phyloP scores from a whole-genome alignment of 2,329 filamentous ascomycete species.

The Xylariales sp. region DNA sequence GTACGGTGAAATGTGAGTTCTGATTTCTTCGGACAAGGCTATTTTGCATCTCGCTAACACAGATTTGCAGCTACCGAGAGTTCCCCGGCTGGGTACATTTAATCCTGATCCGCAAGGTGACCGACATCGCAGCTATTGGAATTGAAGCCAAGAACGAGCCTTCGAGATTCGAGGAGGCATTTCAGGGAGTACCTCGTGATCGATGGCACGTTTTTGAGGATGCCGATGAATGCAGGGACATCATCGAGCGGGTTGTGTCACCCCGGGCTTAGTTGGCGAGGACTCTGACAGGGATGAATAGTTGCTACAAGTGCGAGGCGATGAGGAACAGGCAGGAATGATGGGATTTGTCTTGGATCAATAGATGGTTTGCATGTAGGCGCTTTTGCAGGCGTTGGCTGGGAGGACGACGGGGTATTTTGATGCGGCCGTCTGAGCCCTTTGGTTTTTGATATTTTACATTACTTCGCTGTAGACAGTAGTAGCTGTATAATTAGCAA shows the following conservation, averaged over 20 bases:
- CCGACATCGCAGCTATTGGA: conserved; percentile 63
- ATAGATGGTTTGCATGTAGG: no score
- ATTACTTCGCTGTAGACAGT: no score
- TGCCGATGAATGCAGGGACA: conserved; percentile 57
- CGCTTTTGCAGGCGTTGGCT: no score
- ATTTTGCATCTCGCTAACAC: not conserved
- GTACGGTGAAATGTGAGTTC: conserved; percentile 72
- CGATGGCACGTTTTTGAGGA: conserved; percentile 82
- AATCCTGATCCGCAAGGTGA: conserved; percentile 83
- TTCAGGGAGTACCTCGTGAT: conserved; percentile 64
- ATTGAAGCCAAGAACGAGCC: conserved; percentile 72
- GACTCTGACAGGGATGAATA: not conserved
- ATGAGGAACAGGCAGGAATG: not conserved
- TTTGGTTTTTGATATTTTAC: no score
- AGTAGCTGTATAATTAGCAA: no score
- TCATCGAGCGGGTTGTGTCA: conserved; percentile 26
- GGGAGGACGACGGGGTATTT: no score
- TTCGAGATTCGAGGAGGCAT: conserved; percentile 77
- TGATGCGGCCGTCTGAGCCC: no score
- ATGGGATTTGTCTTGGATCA: no score
- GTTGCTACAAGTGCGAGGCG: not conserved
- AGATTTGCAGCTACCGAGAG: conserved; percentile 47
- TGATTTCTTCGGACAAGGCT: not conserved
- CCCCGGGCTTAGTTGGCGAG: not conserved
- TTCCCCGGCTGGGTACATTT: conserved; percentile 74